These are phyloP conservation scores for Penicillium janthinellum DNA, from an alignment of 2,329 filamentous ascomycete species.

Conservation along the genomic window DNA sequence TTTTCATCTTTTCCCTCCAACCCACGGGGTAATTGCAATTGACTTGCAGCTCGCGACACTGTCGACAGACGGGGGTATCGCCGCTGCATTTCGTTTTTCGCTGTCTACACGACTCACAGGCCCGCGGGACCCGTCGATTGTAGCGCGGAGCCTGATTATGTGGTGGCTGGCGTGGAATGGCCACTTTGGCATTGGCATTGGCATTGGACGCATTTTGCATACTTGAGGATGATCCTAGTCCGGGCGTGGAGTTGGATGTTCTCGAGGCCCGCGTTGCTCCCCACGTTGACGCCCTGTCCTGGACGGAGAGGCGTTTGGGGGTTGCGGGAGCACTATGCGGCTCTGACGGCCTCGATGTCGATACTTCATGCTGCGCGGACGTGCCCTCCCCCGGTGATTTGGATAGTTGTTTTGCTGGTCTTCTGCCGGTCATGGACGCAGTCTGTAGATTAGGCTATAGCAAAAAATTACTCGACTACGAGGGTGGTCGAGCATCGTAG, in stretches of 20 bases:
- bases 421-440: slow-evolving; percentile 20
- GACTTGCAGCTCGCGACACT: slow-evolving; percentile 38
- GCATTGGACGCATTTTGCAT: slow-evolving; percentile 8
- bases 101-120: slow-evolving; percentile 43
- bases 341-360: slow-evolving; percentile 7
- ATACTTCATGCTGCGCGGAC: slow-evolving; percentile 9
- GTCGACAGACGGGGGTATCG: slow-evolving; percentile 37
- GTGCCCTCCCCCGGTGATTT: slow-evolving; percentile 11
- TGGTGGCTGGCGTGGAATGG: slow-evolving; percentile 36
- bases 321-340: slow-evolving; percentile 22
- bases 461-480: neutral
- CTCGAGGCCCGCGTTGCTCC: slow-evolving; percentile 6
- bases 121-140: slow-evolving; percentile 28
- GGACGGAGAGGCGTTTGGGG: slow-evolving; percentile 8
- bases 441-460: neutral
- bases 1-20: slow-evolving; percentile 41
- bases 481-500: slow-evolving; percentile 6
- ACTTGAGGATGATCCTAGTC: slow-evolving; percentile 4
- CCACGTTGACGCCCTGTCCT: slow-evolving; percentile 6
- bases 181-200: slow-evolving; percentile 27
- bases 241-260: slow-evolving; percentile 10
- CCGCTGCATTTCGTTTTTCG: slow-evolving; percentile 47
- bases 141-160: slow-evolving; percentile 22
- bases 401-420: slow-evolving; percentile 11
- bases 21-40: slow-evolving; percentile 40